Percentiles rank a stretch among this genome's conserved stretches.
Evolutionary conservation across 192 early-diverging fungal species (phyloP).

Genomic region (Spizellomyces sp.): DNA sequence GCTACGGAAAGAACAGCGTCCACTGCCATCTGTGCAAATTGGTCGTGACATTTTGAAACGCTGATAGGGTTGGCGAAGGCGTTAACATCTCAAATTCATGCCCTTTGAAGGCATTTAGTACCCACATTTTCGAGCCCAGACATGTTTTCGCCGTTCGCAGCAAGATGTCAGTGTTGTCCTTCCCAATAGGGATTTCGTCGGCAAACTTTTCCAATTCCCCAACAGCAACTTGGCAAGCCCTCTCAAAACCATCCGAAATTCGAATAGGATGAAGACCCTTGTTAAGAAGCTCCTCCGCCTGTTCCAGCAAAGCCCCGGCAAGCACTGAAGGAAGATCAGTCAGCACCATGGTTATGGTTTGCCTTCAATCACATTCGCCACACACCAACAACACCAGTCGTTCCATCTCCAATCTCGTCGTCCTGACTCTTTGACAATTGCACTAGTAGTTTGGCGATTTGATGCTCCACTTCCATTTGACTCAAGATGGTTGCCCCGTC

Average conservation of each 20-base stretch:
- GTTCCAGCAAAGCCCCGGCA: constrained; percentile 96
- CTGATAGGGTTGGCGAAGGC: constrained; percentile 41
- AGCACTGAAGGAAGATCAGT: constrained; percentile 66
- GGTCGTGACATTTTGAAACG: constrained; percentile 97
- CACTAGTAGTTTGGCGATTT: constrained; percentile 97
- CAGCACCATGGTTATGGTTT: constrained; percentile 4
- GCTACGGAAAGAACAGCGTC: constrained; percentile 97
- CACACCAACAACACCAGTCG: constrained; percentile 95
- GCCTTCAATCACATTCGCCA: constrained; percentile 24
- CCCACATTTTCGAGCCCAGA: constrained; percentile 97
- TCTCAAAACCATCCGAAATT: constrained; percentile 98
- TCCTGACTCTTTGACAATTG: constrained; percentile 98
- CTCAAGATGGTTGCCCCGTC: constrained; percentile 98
- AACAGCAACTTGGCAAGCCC: constrained; percentile 93
- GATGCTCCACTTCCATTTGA: constrained; percentile 99
- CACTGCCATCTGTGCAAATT: constrained; percentile 97
- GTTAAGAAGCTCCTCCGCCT: constrained; percentile 92
- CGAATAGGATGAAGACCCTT: constrained; percentile 98
- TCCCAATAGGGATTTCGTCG: constrained; percentile 84
- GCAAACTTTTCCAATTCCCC: constrained; percentile 89
- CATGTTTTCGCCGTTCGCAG: constrained; percentile 96
- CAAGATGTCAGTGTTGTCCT: constrained; percentile 80
- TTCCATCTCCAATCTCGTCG: constrained; percentile 99
- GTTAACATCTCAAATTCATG: constrained; percentile 62
- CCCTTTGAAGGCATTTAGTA: constrained; percentile 88